These are phyloP conservation scores for Thuidium tamariscinum DNA, from an alignment of 225 moss, liverwort and hornwort species.

Conservation along the genomic window DNA sequence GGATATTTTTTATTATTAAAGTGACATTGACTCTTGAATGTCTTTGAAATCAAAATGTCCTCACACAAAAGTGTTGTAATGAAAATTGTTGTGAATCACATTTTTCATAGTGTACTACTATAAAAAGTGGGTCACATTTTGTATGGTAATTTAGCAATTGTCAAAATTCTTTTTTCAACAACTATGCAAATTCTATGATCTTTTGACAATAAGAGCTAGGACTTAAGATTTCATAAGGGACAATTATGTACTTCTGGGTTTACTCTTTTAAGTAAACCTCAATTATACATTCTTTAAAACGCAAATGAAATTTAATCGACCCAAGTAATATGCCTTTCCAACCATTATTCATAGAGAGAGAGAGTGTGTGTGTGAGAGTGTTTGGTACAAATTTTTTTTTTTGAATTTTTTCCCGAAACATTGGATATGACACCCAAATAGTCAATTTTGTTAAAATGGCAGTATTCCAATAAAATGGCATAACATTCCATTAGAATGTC, in stretches of 20 bases:
- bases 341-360: not conserved
- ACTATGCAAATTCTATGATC: not conserved
- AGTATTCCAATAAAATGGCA: too few relatives aligned
- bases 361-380: too few relatives aligned
- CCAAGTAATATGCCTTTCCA: not conserved
- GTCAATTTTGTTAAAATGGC: too few relatives aligned
- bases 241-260: not conserved
- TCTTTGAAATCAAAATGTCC: too few relatives aligned
- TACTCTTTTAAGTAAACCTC: too few relatives aligned
- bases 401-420: not conserved
- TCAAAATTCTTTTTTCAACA: not conserved
- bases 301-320: not conserved
- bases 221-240: not conserved
- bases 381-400: not conserved
- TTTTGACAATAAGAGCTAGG: not conserved
- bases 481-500: too few relatives aligned
- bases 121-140: not conserved
- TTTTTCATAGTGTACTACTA: fast-evolving
- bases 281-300: too few relatives aligned
- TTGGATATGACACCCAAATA: fast-evolving
- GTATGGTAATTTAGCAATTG: too few relatives aligned
- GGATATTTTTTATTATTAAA: too few relatives aligned
- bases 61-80: too few relatives aligned
- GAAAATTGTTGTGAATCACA: fast-evolving
- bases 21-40: too few relatives aligned